Conservation (phyloP, 2,329 filamentous ascomycete species). For the Apiospora phragmitis region DNA sequence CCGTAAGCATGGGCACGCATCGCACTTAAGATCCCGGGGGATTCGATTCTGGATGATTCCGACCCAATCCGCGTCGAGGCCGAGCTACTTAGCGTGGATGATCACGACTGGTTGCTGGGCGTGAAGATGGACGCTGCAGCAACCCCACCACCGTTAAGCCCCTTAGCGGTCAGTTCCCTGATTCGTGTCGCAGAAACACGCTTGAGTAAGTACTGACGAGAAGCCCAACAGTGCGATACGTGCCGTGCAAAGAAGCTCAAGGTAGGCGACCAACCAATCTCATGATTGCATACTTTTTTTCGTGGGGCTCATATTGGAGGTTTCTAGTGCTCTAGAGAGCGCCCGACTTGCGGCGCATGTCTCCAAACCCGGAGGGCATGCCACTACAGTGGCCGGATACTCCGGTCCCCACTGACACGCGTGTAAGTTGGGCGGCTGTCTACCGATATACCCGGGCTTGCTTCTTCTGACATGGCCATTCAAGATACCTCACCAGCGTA, state of each 20-base stretch:
- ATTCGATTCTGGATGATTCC: neutral
- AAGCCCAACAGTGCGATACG: slow-evolving; percentile 18
- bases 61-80: neutral
- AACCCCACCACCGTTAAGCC: slow-evolving; percentile 1
- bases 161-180: neutral
- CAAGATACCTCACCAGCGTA: slow-evolving; percentile 25
- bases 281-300: neutral
- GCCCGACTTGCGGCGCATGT: slow-evolving; percentile 26
- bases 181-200: neutral
- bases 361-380: slow-evolving; percentile 23
- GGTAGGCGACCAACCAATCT: slow-evolving; percentile 10
- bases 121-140: neutral
- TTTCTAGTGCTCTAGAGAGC: slow-evolving; percentile 26
- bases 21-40: neutral
- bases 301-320: neutral
- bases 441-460: neutral
- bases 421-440: slow-evolving; percentile 19
- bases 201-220: neutral
- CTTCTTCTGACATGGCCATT: neutral
- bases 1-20: neutral
- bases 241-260: slow-evolving; percentile 25
- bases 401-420: slow-evolving; percentile 27
- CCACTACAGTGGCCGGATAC: slow-evolving; percentile 27
- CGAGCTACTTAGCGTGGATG: neutral
- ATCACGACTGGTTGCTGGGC: neutral